phyloP scores from a whole-genome alignment of 345 rosid species.

The Eutrema yunnanense region DNA sequence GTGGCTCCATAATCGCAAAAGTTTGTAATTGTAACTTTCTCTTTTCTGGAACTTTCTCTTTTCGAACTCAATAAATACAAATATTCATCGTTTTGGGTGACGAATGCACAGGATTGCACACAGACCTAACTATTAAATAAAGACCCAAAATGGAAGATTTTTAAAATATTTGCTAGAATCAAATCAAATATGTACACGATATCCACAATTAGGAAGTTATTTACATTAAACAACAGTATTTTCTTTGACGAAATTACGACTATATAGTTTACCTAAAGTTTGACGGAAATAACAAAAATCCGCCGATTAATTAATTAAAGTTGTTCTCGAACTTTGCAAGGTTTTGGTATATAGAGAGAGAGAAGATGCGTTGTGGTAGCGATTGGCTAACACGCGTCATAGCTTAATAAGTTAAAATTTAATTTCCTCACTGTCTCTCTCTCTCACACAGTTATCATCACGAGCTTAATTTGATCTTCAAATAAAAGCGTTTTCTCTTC shows the following conservation, averaged over 20 bases:
- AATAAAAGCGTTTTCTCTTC: slow-evolving; percentile 19
- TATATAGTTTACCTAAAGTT: neutral
- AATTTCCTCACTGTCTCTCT: neutral
- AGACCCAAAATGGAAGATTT: slow-evolving; percentile 2
- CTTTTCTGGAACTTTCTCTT: neutral
- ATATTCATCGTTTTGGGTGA: neutral
- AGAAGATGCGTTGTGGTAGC: neutral
- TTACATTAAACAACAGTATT: neutral
- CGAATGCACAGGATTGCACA: neutral
- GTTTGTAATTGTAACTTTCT: neutral
- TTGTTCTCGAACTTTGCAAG: slow-evolving; percentile 12
- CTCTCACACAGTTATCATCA: slow-evolving; percentile 8
- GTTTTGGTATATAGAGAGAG: neutral
- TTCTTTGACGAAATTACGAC: neutral
- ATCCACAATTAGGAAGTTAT: neutral
- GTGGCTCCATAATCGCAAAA: neutral
- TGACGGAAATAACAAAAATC: neutral
- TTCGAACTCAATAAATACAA: neutral
- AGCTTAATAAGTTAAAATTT: neutral
- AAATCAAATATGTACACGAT: neutral
- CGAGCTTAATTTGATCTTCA: neutral
- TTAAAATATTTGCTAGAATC: neutral
- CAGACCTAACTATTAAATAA: neutral
- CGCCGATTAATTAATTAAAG: neutral
- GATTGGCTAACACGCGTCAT: slow-evolving; percentile 19